A percentile compares a stretch with the other conserved stretches of the same genome.
Conservation (phyloP, 1,139 yeast genomes). For the Taphrina confusa region DNA sequence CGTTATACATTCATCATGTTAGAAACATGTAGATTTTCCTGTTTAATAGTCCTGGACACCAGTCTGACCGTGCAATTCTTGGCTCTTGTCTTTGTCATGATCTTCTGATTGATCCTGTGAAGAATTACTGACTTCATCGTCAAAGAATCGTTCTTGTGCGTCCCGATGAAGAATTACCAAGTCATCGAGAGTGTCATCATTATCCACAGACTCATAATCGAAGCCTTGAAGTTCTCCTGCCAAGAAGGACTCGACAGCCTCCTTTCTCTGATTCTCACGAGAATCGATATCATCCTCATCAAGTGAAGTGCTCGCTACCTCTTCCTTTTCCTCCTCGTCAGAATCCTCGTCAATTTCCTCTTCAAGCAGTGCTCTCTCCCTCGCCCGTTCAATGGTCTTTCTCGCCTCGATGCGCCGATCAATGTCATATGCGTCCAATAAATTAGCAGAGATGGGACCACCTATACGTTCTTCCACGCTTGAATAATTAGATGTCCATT, state of each 20-base stretch:
- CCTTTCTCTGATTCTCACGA: not conserved
- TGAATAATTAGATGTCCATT: too few species aligned
- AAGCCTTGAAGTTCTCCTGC: constrained; percentile 2
- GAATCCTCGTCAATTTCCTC: constrained; percentile 3
- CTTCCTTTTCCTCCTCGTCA: not conserved
- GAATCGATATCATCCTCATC: not conserved
- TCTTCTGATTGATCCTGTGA: constrained; percentile 5
- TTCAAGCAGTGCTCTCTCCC: not conserved
- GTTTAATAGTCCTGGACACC: constrained; percentile 10
- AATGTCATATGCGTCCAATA: constrained; percentile 11
- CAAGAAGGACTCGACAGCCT: not conserved
- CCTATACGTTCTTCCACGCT: constrained; percentile 1
- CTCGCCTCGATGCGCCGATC: constrained; percentile 8
- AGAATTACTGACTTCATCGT: constrained; percentile 1
- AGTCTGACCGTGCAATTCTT: constrained; percentile 10
- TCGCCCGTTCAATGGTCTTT: not conserved
- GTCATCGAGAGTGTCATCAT: constrained; percentile 4
- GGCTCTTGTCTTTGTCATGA: not conserved
- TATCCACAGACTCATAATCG: constrained; percentile 6
- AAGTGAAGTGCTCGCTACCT: not conserved
- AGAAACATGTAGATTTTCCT: not conserved
- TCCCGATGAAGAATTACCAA: constrained; percentile 2
- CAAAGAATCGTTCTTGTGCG: constrained; percentile 14
- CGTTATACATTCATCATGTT: constrained; percentile 2
- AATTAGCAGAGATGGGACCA: constrained; percentile 12